These are phyloP conservation scores for Xylaria intraflava DNA, from an alignment of 495 filamentous ascomycete genomes.

Conservation along the genomic window DNA sequence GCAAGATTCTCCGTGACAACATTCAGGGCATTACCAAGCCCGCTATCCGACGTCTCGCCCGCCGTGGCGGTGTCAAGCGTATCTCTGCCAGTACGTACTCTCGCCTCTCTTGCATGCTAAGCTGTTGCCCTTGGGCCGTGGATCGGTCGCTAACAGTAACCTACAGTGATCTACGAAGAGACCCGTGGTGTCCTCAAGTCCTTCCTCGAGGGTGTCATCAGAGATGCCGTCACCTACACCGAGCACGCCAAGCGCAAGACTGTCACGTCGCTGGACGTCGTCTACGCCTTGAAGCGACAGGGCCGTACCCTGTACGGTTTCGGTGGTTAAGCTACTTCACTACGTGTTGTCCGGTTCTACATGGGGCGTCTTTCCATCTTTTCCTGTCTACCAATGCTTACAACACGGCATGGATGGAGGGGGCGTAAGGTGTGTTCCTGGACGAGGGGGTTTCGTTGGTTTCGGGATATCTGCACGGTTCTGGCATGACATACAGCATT, in stretches of 20 bases:
- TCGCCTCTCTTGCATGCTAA: background rate
- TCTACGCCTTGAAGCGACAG: conserved; percentile 92
- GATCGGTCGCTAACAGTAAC: conserved; percentile 71
- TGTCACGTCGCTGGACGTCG: conserved; percentile 89
- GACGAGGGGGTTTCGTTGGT: conserved; percentile 2
- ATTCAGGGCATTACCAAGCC: conserved; percentile 99
- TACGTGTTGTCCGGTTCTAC: background rate
- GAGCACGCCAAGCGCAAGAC: conserved; percentile 98
- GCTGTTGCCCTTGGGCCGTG: background rate
- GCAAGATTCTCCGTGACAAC: conserved; percentile 99
- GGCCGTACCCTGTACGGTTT: conserved; percentile 97
- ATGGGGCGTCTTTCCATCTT: background rate
- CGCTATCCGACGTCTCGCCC: conserved; percentile 98
- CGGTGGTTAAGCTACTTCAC: conserved; percentile 65
- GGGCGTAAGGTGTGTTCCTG: conserved; percentile 1
- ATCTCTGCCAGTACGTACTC: conserved; percentile 79
- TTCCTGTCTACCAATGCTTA: background rate
- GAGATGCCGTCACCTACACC: conserved; percentile 96
- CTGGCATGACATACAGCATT: conserved; percentile 25
- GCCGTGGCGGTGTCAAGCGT: conserved; percentile 99
- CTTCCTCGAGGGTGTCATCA: conserved; percentile 99
- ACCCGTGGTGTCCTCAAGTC: conserved; percentile 99
- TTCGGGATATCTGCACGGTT: conserved; percentile 19
- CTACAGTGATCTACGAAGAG: conserved; percentile 98
- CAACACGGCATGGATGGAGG: background rate